Base-by-base conservation (phyloP, 768 basidiomycete genomes). In the Thelephora aurantiotincta region DNA sequence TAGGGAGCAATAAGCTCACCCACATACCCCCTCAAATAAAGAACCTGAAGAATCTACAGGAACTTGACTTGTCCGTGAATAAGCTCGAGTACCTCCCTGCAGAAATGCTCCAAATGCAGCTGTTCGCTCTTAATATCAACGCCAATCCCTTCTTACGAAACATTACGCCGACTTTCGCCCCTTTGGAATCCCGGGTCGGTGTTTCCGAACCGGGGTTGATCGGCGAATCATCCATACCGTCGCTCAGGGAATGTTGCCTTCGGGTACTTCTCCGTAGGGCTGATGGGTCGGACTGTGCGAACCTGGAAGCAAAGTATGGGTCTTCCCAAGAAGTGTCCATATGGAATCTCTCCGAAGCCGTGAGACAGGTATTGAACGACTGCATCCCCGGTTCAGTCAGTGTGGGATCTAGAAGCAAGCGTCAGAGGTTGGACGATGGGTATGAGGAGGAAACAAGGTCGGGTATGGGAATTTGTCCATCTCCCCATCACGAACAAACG, bases 11-110 rank as follows among this genome's bases (percentile, higher is more conserved):
- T 55, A 55, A 58, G 11, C 60, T 88, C 5, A 68, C 62, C 1
- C 65, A 62, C 35, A 59, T 87, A 16, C 82, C 84, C 1, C 74
- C 83, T 0, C 80, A 81, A 45, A 78, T 87, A 33, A 65, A 60
- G 16, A 64, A 63, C 5, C 65, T 86, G 14, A 63, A 56, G 7
- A 71, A 72, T 44, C 68, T 87, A 2, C 65, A 66, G 44, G 72
- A 78, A 38, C 67, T 87, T 6, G 80, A 83, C 50, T 54, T 87
- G 3, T 67, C 78, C 0, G 67, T 69, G 46, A 87, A 87, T 58
- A 59, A 62, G 30, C 61, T 86, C 2, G 54, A 58, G 47, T 81
- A 72, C 58, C 60, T 87, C 0, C 84, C 84, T 12, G 70, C 77
- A 6, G 82, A 86, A 56, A 70, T 86, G 57, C 59, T 70, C n/a